A percentile compares a stretch with the other conserved stretches of the same genome.
These are phyloP conservation scores for Scolecobasidium constrictum DNA, from an alignment of 2,329 filamentous ascomycete species.

Conservation along the genomic window DNA sequence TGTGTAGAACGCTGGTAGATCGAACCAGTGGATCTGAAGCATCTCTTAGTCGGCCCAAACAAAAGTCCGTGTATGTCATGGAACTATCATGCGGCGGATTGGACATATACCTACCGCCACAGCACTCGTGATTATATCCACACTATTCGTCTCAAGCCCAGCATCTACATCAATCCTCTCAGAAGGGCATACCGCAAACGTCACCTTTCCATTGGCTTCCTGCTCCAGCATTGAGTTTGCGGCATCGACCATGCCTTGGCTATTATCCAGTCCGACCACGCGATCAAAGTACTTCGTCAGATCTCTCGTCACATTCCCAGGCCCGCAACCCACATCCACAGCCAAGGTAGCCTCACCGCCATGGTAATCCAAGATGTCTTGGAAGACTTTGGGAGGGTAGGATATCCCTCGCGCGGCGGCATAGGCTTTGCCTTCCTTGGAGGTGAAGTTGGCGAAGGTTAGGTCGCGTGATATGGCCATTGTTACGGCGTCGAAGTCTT, in stretches of 20 bases:
- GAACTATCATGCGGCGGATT: no score
- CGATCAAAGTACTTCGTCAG: slow-evolving; percentile 36
- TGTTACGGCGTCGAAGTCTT: no score
- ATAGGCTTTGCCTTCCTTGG: slow-evolving; percentile 34
- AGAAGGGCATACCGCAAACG: neutral
- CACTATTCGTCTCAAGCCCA: slow-evolving; percentile 21
- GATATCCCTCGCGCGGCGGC: slow-evolving; percentile 26
- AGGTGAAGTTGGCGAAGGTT: slow-evolving; percentile 37
- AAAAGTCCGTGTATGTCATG: no score
- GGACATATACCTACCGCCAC: slow-evolving; percentile 29
- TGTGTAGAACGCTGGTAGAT: slow-evolving; percentile 40
- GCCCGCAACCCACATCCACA: slow-evolving; percentile 48
- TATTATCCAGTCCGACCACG: slow-evolving; percentile 41
- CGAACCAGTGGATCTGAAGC: slow-evolving; percentile 44
- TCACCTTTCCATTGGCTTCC: neutral
- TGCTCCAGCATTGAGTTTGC: slow-evolving; percentile 21
- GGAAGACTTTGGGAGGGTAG: neutral
- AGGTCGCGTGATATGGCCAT: neutral
- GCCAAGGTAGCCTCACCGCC: slow-evolving; percentile 33
- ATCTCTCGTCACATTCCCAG: slow-evolving; percentile 37
- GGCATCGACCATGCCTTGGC: slow-evolving; percentile 41
- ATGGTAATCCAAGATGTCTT: neutral
- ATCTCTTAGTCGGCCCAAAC: no score
- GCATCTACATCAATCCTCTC: slow-evolving; percentile 4
- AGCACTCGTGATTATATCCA: slow-evolving; percentile 41